These are phyloP conservation scores for Erigeron canadensis DNA, from an alignment of 129 eudicot species.

Conservation along the genomic window DNA sequence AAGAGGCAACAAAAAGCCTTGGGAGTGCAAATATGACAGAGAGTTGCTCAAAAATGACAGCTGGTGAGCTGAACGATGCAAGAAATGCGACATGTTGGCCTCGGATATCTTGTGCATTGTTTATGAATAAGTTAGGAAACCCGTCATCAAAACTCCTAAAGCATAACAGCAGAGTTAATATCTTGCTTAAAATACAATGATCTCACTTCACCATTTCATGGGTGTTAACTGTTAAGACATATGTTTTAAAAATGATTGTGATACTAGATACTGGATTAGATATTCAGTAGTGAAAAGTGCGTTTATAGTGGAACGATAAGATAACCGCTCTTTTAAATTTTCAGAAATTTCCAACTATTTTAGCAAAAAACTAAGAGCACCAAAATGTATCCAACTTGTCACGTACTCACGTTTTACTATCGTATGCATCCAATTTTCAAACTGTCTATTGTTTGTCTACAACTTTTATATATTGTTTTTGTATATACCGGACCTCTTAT, in stretches of 20 bases:
- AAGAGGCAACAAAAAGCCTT: conserved; percentile 85
- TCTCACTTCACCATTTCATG: background rate
- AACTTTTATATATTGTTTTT: too few species aligned
- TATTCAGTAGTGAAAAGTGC: background rate
- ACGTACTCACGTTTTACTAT: too few species aligned
- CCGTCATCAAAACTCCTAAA: conserved; percentile 94
- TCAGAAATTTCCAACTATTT: background rate
- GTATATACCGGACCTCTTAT: too few species aligned
- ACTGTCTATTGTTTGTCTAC: too few species aligned
- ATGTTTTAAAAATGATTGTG: background rate
- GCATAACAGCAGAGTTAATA: conserved; percentile 1
- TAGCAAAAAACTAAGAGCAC: background rate
- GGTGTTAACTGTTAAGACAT: background rate
- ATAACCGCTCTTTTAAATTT: background rate
- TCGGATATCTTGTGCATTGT: conserved; percentile 90
- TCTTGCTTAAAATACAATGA: conserved; percentile 4
- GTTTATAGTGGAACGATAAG: background rate
- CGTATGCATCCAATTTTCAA: too few species aligned
- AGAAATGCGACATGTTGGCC: conserved; percentile 95
- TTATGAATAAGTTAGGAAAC: conserved; percentile 92
- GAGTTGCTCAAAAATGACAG: conserved; percentile 86
- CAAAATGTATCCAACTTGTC: too few species aligned
- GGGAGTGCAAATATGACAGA: conserved; percentile 96
- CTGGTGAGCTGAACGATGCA: conserved; percentile 93
- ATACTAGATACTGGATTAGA: background rate